Evolutionary conservation across 2,329 filamentous ascomycete species (phyloP).

Genomic region (Fonsecaea pedrosoi): DNA sequence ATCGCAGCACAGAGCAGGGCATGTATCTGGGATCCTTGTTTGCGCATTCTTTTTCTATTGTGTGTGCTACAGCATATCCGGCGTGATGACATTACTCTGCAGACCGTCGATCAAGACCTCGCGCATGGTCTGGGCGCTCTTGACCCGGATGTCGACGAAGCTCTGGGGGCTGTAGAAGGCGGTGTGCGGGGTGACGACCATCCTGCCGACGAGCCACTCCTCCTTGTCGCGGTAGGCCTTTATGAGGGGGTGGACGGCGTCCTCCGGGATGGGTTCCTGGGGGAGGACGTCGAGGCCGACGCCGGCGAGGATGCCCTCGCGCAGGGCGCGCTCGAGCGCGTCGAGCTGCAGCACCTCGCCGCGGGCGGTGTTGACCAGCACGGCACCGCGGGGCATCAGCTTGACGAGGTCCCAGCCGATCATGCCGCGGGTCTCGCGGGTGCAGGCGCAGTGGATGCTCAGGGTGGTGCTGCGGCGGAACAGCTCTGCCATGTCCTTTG

Average conservation of each 20-base stretch:
- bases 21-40: not conserved
- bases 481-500: slow-evolving; percentile 57
- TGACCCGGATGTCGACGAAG: slow-evolving; percentile 37
- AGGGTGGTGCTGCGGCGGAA: slow-evolving; percentile 66
- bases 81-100: slow-evolving; percentile 37
- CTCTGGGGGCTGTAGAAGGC: slow-evolving; percentile 39
- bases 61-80: slow-evolving; percentile 35
- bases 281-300: slow-evolving; percentile 38
- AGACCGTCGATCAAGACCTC: slow-evolving; percentile 39
- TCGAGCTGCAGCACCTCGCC: slow-evolving; percentile 68
- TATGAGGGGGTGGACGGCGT: slow-evolving; percentile 36
- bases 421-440: slow-evolving; percentile 64
- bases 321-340: slow-evolving; percentile 51
- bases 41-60: not conserved
- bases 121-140: slow-evolving; percentile 37
- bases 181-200: slow-evolving; percentile 38
- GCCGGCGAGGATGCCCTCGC: slow-evolving; percentile 36
- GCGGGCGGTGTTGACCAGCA: slow-evolving; percentile 72
- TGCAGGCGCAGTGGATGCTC: slow-evolving; percentile 71
- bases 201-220: slow-evolving; percentile 34
- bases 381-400: slow-evolving; percentile 64
- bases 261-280: slow-evolving; percentile 37
- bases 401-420: slow-evolving; percentile 62
- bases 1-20: not conserved
- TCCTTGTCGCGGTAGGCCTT: slow-evolving; percentile 37